A percentile compares a stretch with the other conserved stretches of the same genome.
Conservation (phyloP, 495 filamentous ascomycete species). For the Sphaerosporella brunnea region DNA sequence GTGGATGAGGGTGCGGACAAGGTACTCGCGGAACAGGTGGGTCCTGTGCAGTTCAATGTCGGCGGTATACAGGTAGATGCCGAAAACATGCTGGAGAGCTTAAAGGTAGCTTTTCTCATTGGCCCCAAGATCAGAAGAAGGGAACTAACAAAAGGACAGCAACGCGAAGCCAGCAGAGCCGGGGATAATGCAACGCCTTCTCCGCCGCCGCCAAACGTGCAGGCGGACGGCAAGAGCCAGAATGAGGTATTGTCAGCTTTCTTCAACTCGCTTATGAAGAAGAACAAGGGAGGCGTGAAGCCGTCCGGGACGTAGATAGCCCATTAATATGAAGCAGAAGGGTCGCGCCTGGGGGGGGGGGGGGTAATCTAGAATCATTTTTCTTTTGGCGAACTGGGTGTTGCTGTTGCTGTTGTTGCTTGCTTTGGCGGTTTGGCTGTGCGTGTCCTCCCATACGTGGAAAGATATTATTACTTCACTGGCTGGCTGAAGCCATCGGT, state of each 20-base stretch:
- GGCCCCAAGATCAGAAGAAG: constrained; percentile 18
- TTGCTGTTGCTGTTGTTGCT: not conserved
- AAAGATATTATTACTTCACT: no score
- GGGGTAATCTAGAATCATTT: not conserved
- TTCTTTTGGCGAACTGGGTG: not conserved
- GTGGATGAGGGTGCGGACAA: constrained; percentile 28
- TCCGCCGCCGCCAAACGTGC: constrained; percentile 15
- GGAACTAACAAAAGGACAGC: constrained; percentile 25
- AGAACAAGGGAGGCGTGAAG: constrained; percentile 23
- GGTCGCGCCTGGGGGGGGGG: not conserved
- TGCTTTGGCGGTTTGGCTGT: no score
- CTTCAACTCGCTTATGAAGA: constrained; percentile 49
- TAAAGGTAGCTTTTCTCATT: constrained; percentile 44
- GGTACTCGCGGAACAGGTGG: constrained; percentile 72
- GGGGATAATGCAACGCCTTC: constrained; percentile 23
- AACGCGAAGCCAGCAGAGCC: constrained; percentile 38
- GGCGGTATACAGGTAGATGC: constrained; percentile 93
- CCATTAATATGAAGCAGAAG: not conserved
- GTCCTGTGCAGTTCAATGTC: constrained; percentile 92
- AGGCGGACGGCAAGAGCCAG: constrained; percentile 41
- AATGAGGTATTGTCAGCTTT: constrained; percentile 52
- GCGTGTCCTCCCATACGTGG: no score
- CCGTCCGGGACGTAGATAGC: not conserved
- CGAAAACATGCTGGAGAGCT: constrained; percentile 78
- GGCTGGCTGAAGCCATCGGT: no score